Evolutionary conservation across 2,329 filamentous ascomycete genomes (phyloP), one percentile per base, ranked within the genome.

Genomic region (Truncatella angustata): DNA sequence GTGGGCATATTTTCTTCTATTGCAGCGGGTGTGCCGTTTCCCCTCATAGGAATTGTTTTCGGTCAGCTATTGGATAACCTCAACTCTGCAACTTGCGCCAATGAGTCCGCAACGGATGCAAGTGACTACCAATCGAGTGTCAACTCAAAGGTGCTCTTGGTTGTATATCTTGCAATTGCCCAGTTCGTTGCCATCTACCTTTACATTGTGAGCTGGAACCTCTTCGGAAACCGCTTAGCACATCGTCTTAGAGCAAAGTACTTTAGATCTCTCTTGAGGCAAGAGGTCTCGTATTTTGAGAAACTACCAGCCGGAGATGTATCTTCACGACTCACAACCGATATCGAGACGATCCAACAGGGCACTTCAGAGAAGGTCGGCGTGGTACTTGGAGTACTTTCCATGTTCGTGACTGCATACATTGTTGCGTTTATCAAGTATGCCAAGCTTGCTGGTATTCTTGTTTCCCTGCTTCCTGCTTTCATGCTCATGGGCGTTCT

Each of bases 311-410:
- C 80, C 1, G 81, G 80, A 6, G 79, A 83, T 58, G 78, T 84
- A 16, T 74, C 78, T 2, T 78, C 79, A 18, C 74, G 81, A 20
- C 72, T 86, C 20, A 81, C 78, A 58, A 74, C 73, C 51, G 82
- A 86, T 58, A 80, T 85, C n/a, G 74, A 79, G 54, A 75, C 76
- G 1, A 82, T 86, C 50, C 80, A 82, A 49, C 74, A 75, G 3
- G 82, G 82, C 12, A 84, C 81, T 0, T 80, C 78, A 0, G 82
- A 86, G 66, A 86, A 86, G 61, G 81, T 84, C 12, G 82, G 82
- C 30, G 76, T 85, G 10, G 78, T 77, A 47, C 68, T 86, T 4
- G 73, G 76, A 18, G 80, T 76, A 23, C 56, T 82, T 4, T 78
- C 81, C 0, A 84, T 83, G 64, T 85, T 85, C 58, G 64, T 85